Base-by-base conservation (phyloP, 345 rosid species). In the Laguncularia racemosa region DNA sequence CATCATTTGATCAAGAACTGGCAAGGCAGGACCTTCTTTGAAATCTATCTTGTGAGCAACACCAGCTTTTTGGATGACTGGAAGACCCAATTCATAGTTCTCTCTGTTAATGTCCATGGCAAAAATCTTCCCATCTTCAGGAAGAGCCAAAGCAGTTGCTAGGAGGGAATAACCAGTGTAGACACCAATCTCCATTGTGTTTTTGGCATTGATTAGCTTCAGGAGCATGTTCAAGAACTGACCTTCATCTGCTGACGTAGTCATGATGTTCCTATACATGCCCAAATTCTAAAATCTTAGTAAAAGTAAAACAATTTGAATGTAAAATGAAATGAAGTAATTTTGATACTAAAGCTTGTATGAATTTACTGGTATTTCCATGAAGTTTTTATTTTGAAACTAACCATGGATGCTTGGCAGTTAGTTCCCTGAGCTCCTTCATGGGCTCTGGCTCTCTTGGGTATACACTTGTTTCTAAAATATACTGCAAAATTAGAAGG, bases 171-270 rank as follows among this genome's bases (percentile, higher is more conserved):
- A 90, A 33, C 99, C 99, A 20, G 99, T 95, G 86, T 84, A 95
- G 48, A 95, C 97, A 16, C 99, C 99, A 18, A 95, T 90, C 77
- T 95, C 99, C 97, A 95, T 95, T 38, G 97, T 95, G 86, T 90
- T 90, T 81, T 95, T 90, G 50, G 97, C 99, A 71, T 95, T 90
- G 71, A 88, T 75, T n/a, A 95, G 83, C 73, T 95, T 95, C 50
- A 95, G 74, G 20, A 95, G 75, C 97, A 88, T 84, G 89, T 67
- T 85, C 75, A 95, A 59, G 65, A 95, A 90, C 69, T 95, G 99
- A 26, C 96, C 99, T 77, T 88, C 97, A 56, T 95, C 99, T 0
- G 97, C 97, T 13, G 97, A 90, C 61, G 99, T 90, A 0, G 96
- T 85, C 99, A 95, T 90, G 50, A 95, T 68, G 78, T 90, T 90